phyloP scores from a whole-genome alignment of 805 yeast genomes.

The Saturnispora dispora region DNA sequence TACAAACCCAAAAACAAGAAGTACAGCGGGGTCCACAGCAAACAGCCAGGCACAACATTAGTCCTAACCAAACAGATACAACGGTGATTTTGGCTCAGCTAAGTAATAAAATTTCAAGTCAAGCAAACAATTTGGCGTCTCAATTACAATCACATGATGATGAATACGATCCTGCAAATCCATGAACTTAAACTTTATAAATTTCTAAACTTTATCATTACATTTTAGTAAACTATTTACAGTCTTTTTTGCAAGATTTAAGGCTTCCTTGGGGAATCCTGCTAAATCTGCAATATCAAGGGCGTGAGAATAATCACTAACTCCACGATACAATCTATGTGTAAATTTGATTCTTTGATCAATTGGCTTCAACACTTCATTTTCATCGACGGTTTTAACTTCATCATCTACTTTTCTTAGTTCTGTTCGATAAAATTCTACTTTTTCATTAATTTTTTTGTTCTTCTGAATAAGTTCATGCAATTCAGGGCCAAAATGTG shows the following conservation, averaged over 20 bases:
- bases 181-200: constrained; percentile 2
- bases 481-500: constrained; percentile 65
- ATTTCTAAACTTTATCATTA: neutral
- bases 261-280: constrained; percentile 60
- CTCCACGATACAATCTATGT: constrained; percentile 54
- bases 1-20: constrained; percentile 10
- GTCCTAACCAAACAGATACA: constrained; percentile 6
- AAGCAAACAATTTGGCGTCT: neutral
- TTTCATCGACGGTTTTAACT: neutral
- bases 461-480: constrained; percentile 30
- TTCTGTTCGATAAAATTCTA: constrained; percentile 23
- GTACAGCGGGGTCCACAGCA: constrained; percentile 1
- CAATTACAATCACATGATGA: constrained; percentile 12
- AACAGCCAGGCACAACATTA: neutral
- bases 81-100: constrained; percentile 13
- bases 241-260: constrained; percentile 40
- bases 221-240: constrained; percentile 12
- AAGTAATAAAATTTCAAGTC: constrained; percentile 1
- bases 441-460: constrained; percentile 19
- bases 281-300: constrained; percentile 68
- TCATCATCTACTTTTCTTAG: constrained; percentile 9
- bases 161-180: constrained; percentile 18
- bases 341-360: constrained; percentile 35
- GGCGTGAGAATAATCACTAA: constrained; percentile 71
- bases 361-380: constrained; percentile 12